Base-by-base conservation (phyloP, 2,329 filamentous ascomycete genomes). In the Fusarium annulatum region DNA sequence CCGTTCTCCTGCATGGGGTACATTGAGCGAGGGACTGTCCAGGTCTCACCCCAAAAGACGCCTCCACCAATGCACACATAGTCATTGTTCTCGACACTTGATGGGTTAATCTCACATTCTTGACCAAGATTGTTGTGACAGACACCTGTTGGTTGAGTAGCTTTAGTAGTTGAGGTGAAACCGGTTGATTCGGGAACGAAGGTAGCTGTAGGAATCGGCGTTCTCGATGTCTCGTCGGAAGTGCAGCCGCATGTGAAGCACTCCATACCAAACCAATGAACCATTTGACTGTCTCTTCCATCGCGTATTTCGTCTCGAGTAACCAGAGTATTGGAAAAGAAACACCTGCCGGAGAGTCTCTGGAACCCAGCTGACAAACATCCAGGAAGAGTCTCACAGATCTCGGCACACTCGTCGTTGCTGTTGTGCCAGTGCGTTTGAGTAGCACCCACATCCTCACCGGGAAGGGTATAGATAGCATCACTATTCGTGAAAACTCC, bases 101-200 rank as follows among this genome's bases (percentile, higher is more conserved):
- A 59, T 7, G 21, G 18, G 21, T 38, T 39, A 18, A 69, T 69
- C 38, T 69, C 42, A 39, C 67, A 70, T 11, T 39, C 14, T 26
- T 71, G 48, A 15, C 66, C 66, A 9, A 45, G 61, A 19, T 39
- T 57, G 12, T 70, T 70, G 3, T 41, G 30, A 16, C 68, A 71
- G 12, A n/a, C 19, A 1, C 43, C 21, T 1, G 49, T 49, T 46
- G 43, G 34, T 6, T 36, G 55, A 19, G 28, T n/a, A 18, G 38
- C 10, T 39, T 42, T 63, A 0, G 56, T 15, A 3, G 61, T 61
- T 6, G 61, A 33, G 23, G 42, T 16, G 3, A 38, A 33, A 9
- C 23, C 45, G 12, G 39, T 45, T 9, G 43, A 10, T 5, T 59
- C 56, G 4, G 5, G n/a, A 16, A 16, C 18, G 5, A 23, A 9